Base-by-base conservation (phyloP, 495 filamentous ascomycete species). In the Eremomyces bilateralis region DNA sequence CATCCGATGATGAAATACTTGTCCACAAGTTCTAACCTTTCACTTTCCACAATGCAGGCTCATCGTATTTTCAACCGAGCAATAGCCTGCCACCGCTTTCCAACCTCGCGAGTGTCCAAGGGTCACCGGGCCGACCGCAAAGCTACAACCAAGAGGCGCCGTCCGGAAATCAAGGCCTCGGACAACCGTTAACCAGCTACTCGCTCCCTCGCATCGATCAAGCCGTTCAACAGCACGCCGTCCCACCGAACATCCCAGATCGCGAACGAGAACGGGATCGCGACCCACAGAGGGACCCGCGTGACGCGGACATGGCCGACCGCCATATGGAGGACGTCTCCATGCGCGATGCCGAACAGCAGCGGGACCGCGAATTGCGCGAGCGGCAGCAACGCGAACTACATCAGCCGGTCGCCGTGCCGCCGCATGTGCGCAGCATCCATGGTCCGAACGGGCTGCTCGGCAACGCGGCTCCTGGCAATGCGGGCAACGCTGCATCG, bases 361-460 rank as follows among this genome's bases (percentile, higher is more conserved):
- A 71, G 31, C 65, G 67, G 36, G 73, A 82, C 50, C 71, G 71
- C 37, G 71, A 75, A 37, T 60, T 66, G 29, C 54, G 58, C 6
- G 66, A 73, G 35, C 40, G 51, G 21, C 53, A 57, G 39, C 52
- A 53, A 29, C 47, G 61, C n/a, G 65, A 71, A 30, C 67, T 93
- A 44, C 83, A 93, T 49, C 83, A 93, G 48, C 83, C 83, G 2
- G 79, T 91, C 32, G 82, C 83, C 12, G 54, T 58, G 1, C 52
- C 49, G 1, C 55, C 53, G 16, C 39, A 39, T 12, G 67, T 81
- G 12, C 61, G 80, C 4, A 76, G 71, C 22, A 83, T 90, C 34
- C 82, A 88, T 47, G 82, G 79, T 24, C 83, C 83, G 10, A 80
- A 81, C 46, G 83, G 83, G 10, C 62, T 94, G 6, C 67, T 91